These are phyloP conservation scores for Meyerozyma guilliermondii DNA, from an alignment of 1,139 yeast genomes.

Conservation along the genomic window DNA sequence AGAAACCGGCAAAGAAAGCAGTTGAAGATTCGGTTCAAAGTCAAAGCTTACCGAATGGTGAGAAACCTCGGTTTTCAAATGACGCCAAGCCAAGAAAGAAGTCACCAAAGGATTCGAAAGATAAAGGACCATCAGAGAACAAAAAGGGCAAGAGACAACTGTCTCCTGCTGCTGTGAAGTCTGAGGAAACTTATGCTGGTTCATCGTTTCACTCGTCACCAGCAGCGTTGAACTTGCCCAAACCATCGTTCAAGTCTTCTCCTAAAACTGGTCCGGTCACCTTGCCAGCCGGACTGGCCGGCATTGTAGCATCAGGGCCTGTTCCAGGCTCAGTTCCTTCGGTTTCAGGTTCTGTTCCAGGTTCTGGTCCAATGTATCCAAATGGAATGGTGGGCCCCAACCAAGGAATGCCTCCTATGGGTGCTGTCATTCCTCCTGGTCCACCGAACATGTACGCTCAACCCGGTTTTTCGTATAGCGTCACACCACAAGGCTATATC, in stretches of 20 bases:
- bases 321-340: no score
- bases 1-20: slow-evolving; percentile 5
- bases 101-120: slow-evolving; percentile 7
- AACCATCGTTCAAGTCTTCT: slow-evolving; percentile 44
- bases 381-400: slow-evolving; percentile 8
- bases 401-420: slow-evolving; percentile 12
- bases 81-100: slow-evolving; percentile 9
- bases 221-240: slow-evolving; percentile 51
- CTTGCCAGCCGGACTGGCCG: slow-evolving; percentile 5
- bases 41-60: slow-evolving; percentile 15
- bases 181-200: slow-evolving; percentile 47
- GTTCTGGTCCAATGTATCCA: neutral
- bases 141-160: slow-evolving; percentile 14
- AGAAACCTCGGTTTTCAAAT: slow-evolving; percentile 15
- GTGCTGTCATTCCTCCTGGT: slow-evolving; percentile 6
- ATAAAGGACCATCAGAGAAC: slow-evolving; percentile 2
- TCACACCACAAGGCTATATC: slow-evolving; percentile 28
- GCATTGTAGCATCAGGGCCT: no score
- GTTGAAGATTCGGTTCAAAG: slow-evolving; percentile 6
- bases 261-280: slow-evolving; percentile 16
- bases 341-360: slow-evolving; percentile 27
- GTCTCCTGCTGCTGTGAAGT: slow-evolving; percentile 4
- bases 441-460: slow-evolving; percentile 12
- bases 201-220: slow-evolving; percentile 57
- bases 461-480: slow-evolving; percentile 28